These are phyloP conservation scores for Fusarium brachygibbosum DNA, from an alignment of 2,329 filamentous ascomycete genomes.

Conservation along the genomic window DNA sequence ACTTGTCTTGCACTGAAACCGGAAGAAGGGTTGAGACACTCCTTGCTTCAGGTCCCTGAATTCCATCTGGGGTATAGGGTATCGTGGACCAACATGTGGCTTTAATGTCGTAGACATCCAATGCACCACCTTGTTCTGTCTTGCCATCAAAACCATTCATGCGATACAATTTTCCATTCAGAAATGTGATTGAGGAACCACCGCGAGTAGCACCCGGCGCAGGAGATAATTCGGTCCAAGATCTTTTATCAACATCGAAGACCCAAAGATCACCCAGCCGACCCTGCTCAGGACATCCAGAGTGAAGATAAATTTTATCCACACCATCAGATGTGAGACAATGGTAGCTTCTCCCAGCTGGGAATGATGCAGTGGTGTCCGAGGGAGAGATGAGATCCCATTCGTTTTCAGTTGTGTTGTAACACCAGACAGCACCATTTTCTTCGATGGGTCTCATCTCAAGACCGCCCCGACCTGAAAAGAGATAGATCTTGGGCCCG, in stretches of 20 bases:
- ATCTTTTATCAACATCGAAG: accelerated
- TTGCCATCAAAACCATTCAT: slow-evolving; percentile 16
- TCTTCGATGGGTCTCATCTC: slow-evolving; percentile 4
- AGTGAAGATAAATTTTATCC: not conserved
- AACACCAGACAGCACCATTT: not conserved
- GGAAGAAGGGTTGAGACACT: not conserved
- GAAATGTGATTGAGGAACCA: not conserved
- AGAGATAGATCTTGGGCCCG: not conserved
- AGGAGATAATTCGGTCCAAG: not conserved
- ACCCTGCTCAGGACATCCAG: slow-evolving; percentile 5
- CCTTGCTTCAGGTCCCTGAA: not conserved
- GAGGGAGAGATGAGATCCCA: not conserved
- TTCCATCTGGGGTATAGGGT: not conserved
- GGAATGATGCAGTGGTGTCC: not conserved
- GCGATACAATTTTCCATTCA: not conserved
- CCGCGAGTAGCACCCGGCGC: not conserved
- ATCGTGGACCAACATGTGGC: not conserved
- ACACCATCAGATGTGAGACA: not conserved
- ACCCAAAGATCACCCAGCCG: not conserved
- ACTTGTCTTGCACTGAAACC: accelerated
- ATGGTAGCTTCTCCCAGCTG: slow-evolving; percentile 4
- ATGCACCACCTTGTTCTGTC: not conserved
- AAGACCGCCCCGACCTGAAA: not conserved
- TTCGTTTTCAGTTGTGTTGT: not conserved
- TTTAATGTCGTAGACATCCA: not conserved